Evolutionary conservation across 495 filamentous ascomycete genomes (phyloP), one percentile per base, ranked within the genome.

Genomic region (Penicillium alfredii): DNA sequence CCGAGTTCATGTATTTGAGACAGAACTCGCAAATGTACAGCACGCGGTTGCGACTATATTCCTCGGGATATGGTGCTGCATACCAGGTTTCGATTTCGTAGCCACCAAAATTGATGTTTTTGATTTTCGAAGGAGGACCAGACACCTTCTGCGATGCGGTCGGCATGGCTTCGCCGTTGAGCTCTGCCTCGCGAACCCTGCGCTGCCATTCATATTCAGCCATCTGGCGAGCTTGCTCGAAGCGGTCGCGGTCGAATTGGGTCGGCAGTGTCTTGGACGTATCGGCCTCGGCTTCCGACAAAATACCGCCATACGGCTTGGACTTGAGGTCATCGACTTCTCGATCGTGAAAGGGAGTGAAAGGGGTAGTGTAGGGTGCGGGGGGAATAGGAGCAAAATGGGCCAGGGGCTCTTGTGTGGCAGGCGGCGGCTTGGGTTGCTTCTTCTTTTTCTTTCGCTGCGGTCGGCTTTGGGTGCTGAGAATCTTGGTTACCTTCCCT

Each of bases 11-110:
- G 66, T 98, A 98, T 58, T 97, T 97, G 30, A 98, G 70, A 56
- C 92, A 98, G 60, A 96, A 98, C 57, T 98, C 93, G 69, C 92
- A 98, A 45, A 98, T 96, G 62, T 94, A 96, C 10, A 98, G 79
- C 12, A 94, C 82, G 21, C 81, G 81, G 53, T 97, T 96, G 47
- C 87, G 80, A 51, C 88, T 96, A 66, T 97, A 98, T 61, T 98
- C 92, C 58, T 96, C 92, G 1, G 92, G 92, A 53, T 98, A 98
- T 12, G 92, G 92, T 16, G 92, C 90, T n/a, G 93, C 88, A 61
- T 98, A 96, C 92, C 92, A 97, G 14, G 89, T 97, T 60, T 98
- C 93, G 49, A 98, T 97, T 55, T 97, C 90, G 63, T 82, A 92
- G 25, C 86, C 86, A 17, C 93, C 92, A 63, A 98, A 97, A 41